Percentiles rank a stretch among this genome's conserved stretches.
phyloP scores from a whole-genome alignment of 2,329 filamentous ascomycete genomes.

The Fusarium sambucinum region DNA sequence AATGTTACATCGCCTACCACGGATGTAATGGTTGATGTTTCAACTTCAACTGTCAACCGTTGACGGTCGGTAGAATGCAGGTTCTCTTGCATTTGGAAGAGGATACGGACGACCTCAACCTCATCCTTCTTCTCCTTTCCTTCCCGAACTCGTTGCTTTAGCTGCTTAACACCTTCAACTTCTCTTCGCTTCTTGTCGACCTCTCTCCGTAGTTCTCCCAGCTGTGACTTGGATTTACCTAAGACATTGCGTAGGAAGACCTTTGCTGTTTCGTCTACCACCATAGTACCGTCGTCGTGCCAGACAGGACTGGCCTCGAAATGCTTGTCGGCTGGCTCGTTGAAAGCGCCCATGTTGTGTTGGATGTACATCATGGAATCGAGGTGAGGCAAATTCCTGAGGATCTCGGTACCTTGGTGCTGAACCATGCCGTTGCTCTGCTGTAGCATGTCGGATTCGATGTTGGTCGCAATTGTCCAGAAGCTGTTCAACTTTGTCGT shows the following conservation, averaged over 20 bases:
- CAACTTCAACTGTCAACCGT: conserved; percentile 88
- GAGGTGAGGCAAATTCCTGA: conserved; percentile 86
- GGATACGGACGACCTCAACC: conserved; percentile 82
- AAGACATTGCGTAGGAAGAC: conserved; percentile 92
- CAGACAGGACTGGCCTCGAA: conserved; percentile 98
- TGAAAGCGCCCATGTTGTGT: conserved; percentile 86
- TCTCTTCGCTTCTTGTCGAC: conserved; percentile 88
- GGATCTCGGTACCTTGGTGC: conserved; percentile 82
- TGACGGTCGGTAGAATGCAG: conserved; percentile 87
- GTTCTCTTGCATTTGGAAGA: conserved; percentile 86
- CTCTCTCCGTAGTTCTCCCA: conserved; percentile 83
- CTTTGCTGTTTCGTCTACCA: conserved; percentile 87
- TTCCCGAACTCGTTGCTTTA: conserved; percentile 81
- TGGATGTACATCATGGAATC: conserved; percentile 98
- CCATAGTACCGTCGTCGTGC: conserved; percentile 91
- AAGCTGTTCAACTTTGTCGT: conserved; percentile 85
- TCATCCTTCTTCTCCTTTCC: conserved; percentile 92
- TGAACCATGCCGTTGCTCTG: conserved; percentile 79
- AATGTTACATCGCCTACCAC: conserved; percentile 93
- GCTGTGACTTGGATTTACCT: conserved; percentile 86
- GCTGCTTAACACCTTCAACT: conserved; percentile 79
- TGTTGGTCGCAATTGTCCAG: conserved; percentile 82
- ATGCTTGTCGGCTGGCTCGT: conserved; percentile 84
- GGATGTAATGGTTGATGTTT: conserved; percentile 91
- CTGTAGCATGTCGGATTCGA: conserved; percentile 84